Evolutionary conservation across 164 flowering plant genomes (phyloP).

Genomic region (Santalum album): DNA sequence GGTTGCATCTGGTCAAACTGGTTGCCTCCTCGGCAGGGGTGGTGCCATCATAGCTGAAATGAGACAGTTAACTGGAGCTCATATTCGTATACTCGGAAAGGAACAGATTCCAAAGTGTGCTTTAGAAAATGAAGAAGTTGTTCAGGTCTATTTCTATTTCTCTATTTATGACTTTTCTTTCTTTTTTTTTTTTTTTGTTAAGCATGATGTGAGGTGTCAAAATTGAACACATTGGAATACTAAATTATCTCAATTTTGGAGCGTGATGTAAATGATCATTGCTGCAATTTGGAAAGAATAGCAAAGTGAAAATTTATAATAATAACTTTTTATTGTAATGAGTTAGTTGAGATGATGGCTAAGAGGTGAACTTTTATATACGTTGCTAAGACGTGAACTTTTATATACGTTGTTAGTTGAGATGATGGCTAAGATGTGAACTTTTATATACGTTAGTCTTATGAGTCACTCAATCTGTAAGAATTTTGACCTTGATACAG

Average conservation of each 20-base stretch:
- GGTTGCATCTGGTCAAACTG: slow-evolving; percentile 74
- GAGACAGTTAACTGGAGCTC: slow-evolving; percentile 76
- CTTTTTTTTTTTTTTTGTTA: not conserved
- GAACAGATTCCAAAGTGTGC: slow-evolving; percentile 74
- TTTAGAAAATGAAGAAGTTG: slow-evolving; percentile 76
- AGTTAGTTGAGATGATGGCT: too few relatives aligned
- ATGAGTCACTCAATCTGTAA: too few relatives aligned
- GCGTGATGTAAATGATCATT: too few relatives aligned
- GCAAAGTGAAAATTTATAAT: too few relatives aligned
- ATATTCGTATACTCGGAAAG: slow-evolving; percentile 76
- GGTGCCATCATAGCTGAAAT: slow-evolving; percentile 83
- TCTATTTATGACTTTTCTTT: slow-evolving; percentile 1
- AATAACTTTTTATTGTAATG: too few relatives aligned
- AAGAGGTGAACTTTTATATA: too few relatives aligned
- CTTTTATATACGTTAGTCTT: too few relatives aligned
- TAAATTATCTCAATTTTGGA: not conserved
- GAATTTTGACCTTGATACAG: too few relatives aligned
- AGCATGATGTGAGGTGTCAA: not conserved
- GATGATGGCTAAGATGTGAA: too few relatives aligned
- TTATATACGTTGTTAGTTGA: too few relatives aligned
- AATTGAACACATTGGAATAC: not conserved
- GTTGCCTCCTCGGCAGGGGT: slow-evolving; percentile 90
- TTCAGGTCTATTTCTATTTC: slow-evolving; percentile 54
- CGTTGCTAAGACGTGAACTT: too few relatives aligned
- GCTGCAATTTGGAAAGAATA: too few relatives aligned